Percentiles rank a stretch among this genome's conserved stretches.
phyloP scores from a whole-genome alignment of 73 alveolate species.

The Paraurostyla sp. region DNA sequence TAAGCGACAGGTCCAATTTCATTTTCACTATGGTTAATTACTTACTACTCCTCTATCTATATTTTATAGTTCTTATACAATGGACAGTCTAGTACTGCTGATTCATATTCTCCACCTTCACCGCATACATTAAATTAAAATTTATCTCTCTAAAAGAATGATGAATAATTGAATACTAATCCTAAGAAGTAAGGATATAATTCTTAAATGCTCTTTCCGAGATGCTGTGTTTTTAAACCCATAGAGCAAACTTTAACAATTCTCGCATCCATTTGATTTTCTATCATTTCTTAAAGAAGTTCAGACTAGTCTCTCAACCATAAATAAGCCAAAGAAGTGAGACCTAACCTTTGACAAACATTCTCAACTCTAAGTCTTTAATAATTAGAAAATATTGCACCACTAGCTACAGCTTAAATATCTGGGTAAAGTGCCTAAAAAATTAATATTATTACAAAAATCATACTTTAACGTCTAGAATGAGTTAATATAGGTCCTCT shows the following conservation, averaged over 20 bases:
- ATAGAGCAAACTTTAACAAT: slow-evolving; percentile 93
- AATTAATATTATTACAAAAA: not conserved
- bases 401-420: slow-evolving; percentile 94
- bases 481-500: slow-evolving; percentile 94
- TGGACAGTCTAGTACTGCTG: slow-evolving; percentile 95
- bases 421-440: slow-evolving; percentile 75
- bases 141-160: slow-evolving; percentile 71
- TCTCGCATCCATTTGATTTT: slow-evolving; percentile 90
- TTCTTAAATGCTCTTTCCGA: slow-evolving; percentile 77
- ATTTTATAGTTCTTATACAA: slow-evolving; percentile 78
- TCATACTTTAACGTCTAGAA: slow-evolving; percentile 85
- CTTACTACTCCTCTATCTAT: slow-evolving; percentile 66
- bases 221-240: slow-evolving; percentile 85
- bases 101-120: slow-evolving; percentile 99
- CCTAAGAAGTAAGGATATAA: slow-evolving; percentile 73
- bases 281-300: slow-evolving; percentile 93
- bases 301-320: slow-evolving; percentile 95
- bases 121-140: slow-evolving; percentile 98
- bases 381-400: slow-evolving; percentile 96
- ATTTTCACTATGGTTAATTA: slow-evolving; percentile 80
- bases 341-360: slow-evolving; percentile 94
- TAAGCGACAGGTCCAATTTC: slow-evolving; percentile 72
- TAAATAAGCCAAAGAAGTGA: slow-evolving; percentile 89
- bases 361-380: slow-evolving; percentile 97
- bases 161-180: slow-evolving; percentile 14